Evolutionary conservation across 1,284 basidiomycete species (phyloP).

Genomic region (Wolfiporia cocos): DNA sequence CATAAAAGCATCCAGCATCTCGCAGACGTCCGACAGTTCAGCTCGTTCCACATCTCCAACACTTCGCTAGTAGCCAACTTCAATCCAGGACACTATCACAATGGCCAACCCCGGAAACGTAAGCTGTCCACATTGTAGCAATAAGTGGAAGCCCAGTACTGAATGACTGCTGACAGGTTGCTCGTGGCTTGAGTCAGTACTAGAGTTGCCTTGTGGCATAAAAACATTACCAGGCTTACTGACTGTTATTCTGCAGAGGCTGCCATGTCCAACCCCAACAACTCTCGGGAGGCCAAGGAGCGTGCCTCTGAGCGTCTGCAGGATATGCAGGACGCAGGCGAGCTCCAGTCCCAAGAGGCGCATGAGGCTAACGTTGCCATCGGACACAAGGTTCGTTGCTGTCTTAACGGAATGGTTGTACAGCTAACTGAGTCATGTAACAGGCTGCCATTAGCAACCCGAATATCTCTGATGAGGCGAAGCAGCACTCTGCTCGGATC

Average conservation of each 20-base stretch:
- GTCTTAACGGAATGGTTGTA: background rate
- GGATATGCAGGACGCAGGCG: constrained; percentile 26
- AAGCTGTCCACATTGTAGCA: background rate
- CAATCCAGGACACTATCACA: constrained; percentile 1
- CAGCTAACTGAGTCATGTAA: background rate
- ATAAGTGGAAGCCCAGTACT: background rate
- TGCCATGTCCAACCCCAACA: constrained; percentile 37
- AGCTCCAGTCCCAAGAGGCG: constrained; percentile 6
- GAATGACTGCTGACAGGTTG: constrained; percentile 11
- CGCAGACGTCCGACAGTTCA: too few relatives aligned
- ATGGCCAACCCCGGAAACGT: constrained; percentile 16
- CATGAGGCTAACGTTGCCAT: constrained; percentile 15
- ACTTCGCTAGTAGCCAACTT: too few relatives aligned
- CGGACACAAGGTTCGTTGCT: constrained; percentile 18
- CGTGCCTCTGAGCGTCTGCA: constrained; percentile 35
- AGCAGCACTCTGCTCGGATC: constrained; percentile 29
- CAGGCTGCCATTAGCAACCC: constrained; percentile 29
- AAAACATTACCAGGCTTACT: background rate
- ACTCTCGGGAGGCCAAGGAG: constrained; percentile 43
- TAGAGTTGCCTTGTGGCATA: background rate
- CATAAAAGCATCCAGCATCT: too few relatives aligned
- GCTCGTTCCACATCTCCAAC: too few relatives aligned
- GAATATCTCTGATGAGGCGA: constrained; percentile 38
- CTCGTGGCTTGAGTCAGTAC: constrained; percentile 16
- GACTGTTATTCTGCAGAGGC: constrained; percentile 18